Base-by-base conservation (phyloP, 345 rosid species). In the sweet orange (Citrus sinensis) region DNA sequence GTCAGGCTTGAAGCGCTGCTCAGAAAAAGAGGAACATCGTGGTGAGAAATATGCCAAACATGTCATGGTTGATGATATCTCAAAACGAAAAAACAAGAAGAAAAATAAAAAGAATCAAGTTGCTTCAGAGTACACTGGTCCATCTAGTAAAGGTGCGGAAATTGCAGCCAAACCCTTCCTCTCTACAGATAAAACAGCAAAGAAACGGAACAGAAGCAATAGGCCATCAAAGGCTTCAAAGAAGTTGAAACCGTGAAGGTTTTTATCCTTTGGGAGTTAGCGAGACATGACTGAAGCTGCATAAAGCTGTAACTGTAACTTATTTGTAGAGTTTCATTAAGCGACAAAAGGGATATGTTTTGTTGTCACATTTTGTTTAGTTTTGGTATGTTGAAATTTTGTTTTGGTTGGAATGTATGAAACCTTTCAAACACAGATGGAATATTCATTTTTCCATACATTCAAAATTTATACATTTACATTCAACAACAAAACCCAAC, bases 101-200 rank as follows among this genome's bases (percentile, higher is more conserved):
- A 85, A 80, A 67, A 72, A 63, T 67, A 75, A 49, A 72, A 86
- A 34, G 70, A 82, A 73, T 70, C 63, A 58, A 66, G 46, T 22
- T 32, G 75, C 72, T 46, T 83, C 82, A 22, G 83, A 71, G 25
- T 35, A 68, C 30, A 66, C 71, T 40, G 75, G 49, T 74, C 75
- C 70, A 56, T 83, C 82, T 74, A 76, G 72, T 60, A 88, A 82
- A 67, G 80, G 74, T 49, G 55, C 76, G 4, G 85, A 82, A 71
- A 81, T 64, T 74, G 85, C 76, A 49, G 80, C 68, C 32, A 80
- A 79, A 75, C 86, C 89, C 17, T 89, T 88, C 78, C 85, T 86
- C 17, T 82, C 91, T 63, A 76, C 70, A 27, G 90, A 85, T 63
- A 81, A 70, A 82, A 74, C 73, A 66, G 84, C 80, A 55, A 89